Evolutionary conservation across 1,139 yeast species (phyloP), one percentile per base, ranked within the genome.

Genomic region (Pichiaceae sp.): DNA sequence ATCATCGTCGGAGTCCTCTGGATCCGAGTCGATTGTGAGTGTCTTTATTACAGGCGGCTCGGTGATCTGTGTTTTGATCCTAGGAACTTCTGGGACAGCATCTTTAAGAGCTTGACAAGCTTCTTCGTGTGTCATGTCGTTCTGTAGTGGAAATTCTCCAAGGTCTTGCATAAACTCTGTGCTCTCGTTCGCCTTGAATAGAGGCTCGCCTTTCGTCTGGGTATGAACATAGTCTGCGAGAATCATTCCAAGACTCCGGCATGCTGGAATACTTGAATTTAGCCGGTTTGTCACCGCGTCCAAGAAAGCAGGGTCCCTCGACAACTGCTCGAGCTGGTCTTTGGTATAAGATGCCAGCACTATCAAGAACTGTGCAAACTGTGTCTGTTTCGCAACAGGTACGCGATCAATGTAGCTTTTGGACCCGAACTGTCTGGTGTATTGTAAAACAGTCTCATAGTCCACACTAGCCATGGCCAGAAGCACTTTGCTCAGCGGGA

Each of bases 1-100:
- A 18, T 72, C 78, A 20, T 64, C 69, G 38, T 72, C 79, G n/a
- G 70, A 64, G 39, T 69, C 74, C 28, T 68, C 75, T 3, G 56
- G 53, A 38, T 66, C 71, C 0, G 56, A 50, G 17, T 54, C 51
- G 15, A 49, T 37, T 11, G 34, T 18, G 14, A 45, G 39, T 4
- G 38, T 20, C 14, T 12, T 11, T 5, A 12, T 7, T 12, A 25
- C 14, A 9, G 28, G 28, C 6, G 28, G 28, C n/a, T 8, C 14
- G 11, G 11, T 11, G 7, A 11, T 21, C 11, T 21, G 24, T 11
- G 11, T 11, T 7, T 21, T 21, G 8, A 25, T 14, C 6, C 5
- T 14, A 11, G 28, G 28, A 8, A 25, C n/a, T 14, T 7, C 14
- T 5, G n/a, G 17, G 3, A 17, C 23, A 5, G 28, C 34, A 4